phyloP scores from a whole-genome alignment of 805 yeast genomes.

The Cyberlindnera maritima region DNA sequence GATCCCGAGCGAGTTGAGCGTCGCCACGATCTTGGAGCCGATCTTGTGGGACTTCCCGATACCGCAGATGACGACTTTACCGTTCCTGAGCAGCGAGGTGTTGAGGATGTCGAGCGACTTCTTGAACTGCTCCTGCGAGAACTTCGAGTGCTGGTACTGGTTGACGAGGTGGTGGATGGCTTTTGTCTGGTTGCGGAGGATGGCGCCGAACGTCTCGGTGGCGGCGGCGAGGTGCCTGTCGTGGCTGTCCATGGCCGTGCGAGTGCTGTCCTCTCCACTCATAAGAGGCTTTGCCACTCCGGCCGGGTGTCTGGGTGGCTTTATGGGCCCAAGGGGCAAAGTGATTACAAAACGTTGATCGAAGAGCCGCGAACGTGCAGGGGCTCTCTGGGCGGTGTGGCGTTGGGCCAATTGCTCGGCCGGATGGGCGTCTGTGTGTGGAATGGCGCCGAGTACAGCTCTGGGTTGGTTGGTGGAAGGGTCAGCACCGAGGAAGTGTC shows the following conservation, averaged over 20 bases:
- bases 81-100: slow-evolving; percentile 39
- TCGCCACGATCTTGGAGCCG: slow-evolving; percentile 75
- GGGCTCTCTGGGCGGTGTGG: not conserved
- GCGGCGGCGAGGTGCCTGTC: slow-evolving; percentile 20
- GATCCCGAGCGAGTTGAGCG: slow-evolving; percentile 75
- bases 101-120: slow-evolving; percentile 42
- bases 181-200: slow-evolving; percentile 44
- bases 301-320: no score
- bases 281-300: no score
- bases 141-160: slow-evolving; percentile 45
- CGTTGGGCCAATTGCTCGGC: not conserved
- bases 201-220: slow-evolving; percentile 36
- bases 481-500: no score
- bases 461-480: no score
- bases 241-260: slow-evolving; percentile 12
- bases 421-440: not conserved
- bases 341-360: no score
- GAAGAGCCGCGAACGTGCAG: not conserved
- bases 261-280: no score
- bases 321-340: no score
- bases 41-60: slow-evolving; percentile 85
- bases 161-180: slow-evolving; percentile 43
- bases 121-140: slow-evolving; percentile 43
- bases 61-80: slow-evolving; percentile 76
- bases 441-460: no score